Base-by-base conservation (phyloP, 129 eudicot species). In the Escallonia herrerae region DNA sequence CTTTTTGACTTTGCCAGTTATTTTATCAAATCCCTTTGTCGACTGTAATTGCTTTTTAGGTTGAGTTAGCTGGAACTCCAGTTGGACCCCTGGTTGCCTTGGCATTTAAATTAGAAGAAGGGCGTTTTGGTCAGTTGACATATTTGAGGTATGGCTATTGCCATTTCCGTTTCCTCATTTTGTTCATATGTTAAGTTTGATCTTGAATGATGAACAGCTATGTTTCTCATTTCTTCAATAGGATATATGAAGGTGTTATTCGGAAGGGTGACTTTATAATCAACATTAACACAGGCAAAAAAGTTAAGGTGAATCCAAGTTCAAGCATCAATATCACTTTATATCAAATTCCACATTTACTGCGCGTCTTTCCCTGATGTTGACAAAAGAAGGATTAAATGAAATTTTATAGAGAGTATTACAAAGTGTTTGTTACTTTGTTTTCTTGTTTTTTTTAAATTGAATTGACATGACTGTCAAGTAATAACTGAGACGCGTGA, bases 91-190 rank as follows among this genome's bases (percentile, higher is more conserved):
- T 94, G 72, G 99, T 89, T 76, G 99, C 99, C 8, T 70, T 94
- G 77, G 99, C 99, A 66, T 94, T 94, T 68, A 94, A 94, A 79
- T 62, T 94, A 64, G 99, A 94, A 79, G 99, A 94, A 82, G 90
- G 99, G 49, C 76, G 82, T 63, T 94, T 83, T 80, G 95, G 97
- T 59, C 90, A 89, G 58, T 70, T 94, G 76, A 94, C 98, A 14
- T 93, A 81, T 80, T 63, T 93, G 62, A 88, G 98, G 96, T 93
- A 79, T 55, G 56, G 40, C 11, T 33, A n/a, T 40, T 8, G 5
- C 68, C 55, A 44, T 22, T 51, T 13, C 12, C n/a, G 5, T 15
- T 33, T 38, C 6, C 33, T 22, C 33, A 22, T 22, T 22, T 1
- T 22, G 33, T 22, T 22, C 33, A 22, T n/a, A 15, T 65, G 6